Conservation (phyloP, 257 asterid genomes). For the Nyctanthes arbortristis region DNA sequence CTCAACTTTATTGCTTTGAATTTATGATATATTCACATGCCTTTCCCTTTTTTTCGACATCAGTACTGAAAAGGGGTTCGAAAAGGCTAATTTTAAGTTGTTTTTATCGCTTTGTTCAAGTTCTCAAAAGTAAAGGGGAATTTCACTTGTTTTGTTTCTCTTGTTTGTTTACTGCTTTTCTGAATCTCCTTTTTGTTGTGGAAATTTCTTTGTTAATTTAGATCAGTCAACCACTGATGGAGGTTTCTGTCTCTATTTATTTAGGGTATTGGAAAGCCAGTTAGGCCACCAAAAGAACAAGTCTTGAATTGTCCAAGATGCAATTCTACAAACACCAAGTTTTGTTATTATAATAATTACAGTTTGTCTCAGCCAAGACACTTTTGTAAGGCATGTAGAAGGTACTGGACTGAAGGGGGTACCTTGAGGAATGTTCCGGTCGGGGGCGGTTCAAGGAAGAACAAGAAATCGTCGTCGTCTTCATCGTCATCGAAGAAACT, state of each 20-base stretch:
- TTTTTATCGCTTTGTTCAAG: background rate
- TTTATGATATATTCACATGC: background rate
- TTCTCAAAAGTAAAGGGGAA: conserved; percentile 6
- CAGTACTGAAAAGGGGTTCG: conserved; percentile 35
- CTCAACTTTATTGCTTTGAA: conserved; percentile 1
- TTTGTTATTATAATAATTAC: conserved; percentile 87
- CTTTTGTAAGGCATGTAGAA: conserved; percentile 80
- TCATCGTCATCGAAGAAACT: conserved; percentile 33
- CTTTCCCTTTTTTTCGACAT: conserved; percentile 26
- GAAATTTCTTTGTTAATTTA: background rate
- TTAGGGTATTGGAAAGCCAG: conserved; percentile 60
- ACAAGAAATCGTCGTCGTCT: conserved; percentile 44
- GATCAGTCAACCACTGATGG: background rate
- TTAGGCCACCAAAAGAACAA: conserved; percentile 67
- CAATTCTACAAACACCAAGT: conserved; percentile 79
- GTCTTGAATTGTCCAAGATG: no score
- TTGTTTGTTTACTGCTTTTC: background rate
- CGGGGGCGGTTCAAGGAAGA: conserved; percentile 85
- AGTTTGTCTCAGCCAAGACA: conserved; percentile 84
- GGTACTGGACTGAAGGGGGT: conserved; percentile 95
- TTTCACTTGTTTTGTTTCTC: conserved; percentile 9
- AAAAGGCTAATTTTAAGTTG: conserved; percentile 33
- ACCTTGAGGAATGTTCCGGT: conserved; percentile 79
- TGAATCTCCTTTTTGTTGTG: background rate
- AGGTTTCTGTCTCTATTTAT: background rate